These are phyloP conservation scores for Sarocladium oryzae DNA, from an alignment of 2,329 filamentous ascomycete species.

Conservation along the genomic window DNA sequence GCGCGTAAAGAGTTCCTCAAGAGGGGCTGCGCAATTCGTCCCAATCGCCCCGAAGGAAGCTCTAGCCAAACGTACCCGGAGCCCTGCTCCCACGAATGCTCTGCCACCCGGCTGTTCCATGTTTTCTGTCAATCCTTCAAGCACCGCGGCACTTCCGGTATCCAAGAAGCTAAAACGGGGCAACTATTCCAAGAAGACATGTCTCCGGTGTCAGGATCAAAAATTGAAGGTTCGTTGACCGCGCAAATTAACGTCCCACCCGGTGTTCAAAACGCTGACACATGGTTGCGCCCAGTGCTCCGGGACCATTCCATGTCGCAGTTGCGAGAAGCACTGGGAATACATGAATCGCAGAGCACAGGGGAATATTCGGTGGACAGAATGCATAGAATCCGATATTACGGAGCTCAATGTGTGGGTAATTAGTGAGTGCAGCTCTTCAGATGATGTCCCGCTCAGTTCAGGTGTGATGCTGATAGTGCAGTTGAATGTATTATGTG, in stretches of 20 bases:
- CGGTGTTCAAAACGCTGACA: neutral
- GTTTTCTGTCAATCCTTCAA: neutral
- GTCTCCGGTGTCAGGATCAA: neutral
- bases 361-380: neutral
- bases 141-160: too few relatives aligned
- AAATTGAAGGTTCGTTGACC: neutral
- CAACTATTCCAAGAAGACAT: neutral
- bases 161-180: neutral
- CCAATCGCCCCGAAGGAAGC: neutral
- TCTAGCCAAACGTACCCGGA: neutral
- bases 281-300: neutral
- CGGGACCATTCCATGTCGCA: neutral
- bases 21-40: neutral
- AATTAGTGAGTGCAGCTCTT: neutral
- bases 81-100: neutral
- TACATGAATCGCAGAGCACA: neutral
- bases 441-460: neutral
- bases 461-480: too few relatives aligned
- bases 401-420: neutral
- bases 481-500: too few relatives aligned
- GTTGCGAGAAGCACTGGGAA: neutral
- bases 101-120: neutral
- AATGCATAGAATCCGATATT: neutral
- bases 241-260: too few relatives aligned
- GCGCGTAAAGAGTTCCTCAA: neutral